phyloP scores from a whole-genome alignment of 306 rosid genomes.

The Begonia fuchsioides region DNA sequence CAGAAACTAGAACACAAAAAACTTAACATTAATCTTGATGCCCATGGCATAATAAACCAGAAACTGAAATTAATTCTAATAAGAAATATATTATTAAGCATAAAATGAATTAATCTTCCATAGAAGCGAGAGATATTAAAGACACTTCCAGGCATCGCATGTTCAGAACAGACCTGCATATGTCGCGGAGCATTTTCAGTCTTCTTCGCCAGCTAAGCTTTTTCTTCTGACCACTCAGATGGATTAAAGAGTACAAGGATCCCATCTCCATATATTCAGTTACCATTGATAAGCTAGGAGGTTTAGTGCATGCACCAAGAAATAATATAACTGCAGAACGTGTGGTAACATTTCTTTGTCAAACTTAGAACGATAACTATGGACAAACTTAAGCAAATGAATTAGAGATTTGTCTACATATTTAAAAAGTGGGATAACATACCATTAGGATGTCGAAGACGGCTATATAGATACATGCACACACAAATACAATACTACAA shows the following conservation, averaged over 20 bases:
- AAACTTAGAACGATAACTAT: constrained; percentile 8
- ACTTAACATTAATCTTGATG: too few species aligned
- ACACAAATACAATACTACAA: constrained; percentile 8
- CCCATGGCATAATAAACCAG: too few species aligned
- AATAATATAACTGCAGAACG: constrained; percentile 83
- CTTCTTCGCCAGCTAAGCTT: constrained; percentile 83
- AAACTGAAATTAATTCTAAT: too few species aligned
- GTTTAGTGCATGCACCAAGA: constrained; percentile 98
- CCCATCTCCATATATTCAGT: constrained; percentile 99
- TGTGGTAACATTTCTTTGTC: constrained; percentile 7
- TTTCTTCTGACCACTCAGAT: constrained; percentile 86
- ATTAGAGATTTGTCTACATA: constrained; percentile 2
- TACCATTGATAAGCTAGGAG: constrained; percentile 92
- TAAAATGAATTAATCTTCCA: neutral
- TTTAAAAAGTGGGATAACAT: constrained; percentile 10
- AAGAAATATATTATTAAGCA: too few species aligned
- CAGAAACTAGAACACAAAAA: too few species aligned
- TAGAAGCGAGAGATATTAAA: neutral
- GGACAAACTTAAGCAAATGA: constrained; percentile 9
- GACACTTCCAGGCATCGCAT: too few species aligned
- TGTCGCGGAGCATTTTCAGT: constrained; percentile 83
- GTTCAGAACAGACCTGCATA: constrained; percentile 57
- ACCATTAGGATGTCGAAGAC: constrained; percentile 99
- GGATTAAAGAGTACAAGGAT: constrained; percentile 79
- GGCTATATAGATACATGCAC: constrained; percentile 37